Percentiles rank a stretch among this genome's conserved stretches.
phyloP scores from a whole-genome alignment of 2,329 filamentous ascomycete species.

The Coniochaeta sp. region DNA sequence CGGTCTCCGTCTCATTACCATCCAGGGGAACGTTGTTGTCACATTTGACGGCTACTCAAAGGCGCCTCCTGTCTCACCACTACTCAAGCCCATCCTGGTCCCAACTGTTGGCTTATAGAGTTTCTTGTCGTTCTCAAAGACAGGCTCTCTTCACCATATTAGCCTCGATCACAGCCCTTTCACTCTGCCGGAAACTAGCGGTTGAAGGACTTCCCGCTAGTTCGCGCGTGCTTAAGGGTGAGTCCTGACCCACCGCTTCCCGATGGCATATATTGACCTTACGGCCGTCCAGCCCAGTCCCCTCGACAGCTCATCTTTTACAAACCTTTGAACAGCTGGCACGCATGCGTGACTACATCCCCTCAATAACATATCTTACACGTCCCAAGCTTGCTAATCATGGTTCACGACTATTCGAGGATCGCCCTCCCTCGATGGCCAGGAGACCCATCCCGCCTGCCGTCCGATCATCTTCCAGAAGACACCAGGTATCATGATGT shows the following conservation, averaged over 20 bases:
- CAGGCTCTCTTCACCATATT: not conserved
- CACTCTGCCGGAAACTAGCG: not conserved
- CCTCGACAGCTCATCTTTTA: not conserved
- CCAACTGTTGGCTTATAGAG: not conserved
- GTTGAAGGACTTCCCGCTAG: not conserved
- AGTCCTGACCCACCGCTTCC: not conserved
- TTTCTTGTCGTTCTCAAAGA: not conserved
- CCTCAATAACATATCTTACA: not conserved
- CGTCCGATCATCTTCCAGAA: conserved; percentile 17
- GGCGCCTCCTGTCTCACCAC: not conserved
- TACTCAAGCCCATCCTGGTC: not conserved
- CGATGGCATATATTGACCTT: conserved; percentile 1
- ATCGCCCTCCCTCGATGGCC: conserved; percentile 29
- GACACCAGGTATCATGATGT: conserved; percentile 26
- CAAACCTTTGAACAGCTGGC: not conserved
- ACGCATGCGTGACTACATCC: not conserved
- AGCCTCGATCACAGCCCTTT: not conserved
- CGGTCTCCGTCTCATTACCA: not conserved
- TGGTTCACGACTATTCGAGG: conserved; percentile 35
- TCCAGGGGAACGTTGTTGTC: not conserved
- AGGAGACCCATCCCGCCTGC: conserved; percentile 22
- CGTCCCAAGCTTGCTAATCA: conserved; percentile 12
- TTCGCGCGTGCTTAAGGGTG: not conserved
- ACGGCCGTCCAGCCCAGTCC: not conserved
- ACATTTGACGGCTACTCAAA: not conserved